Evolutionary conservation across 805 yeast genomes (phyloP), one percentile per base, ranked within the genome.

Genomic region (Yamadazyma akitaensis): DNA sequence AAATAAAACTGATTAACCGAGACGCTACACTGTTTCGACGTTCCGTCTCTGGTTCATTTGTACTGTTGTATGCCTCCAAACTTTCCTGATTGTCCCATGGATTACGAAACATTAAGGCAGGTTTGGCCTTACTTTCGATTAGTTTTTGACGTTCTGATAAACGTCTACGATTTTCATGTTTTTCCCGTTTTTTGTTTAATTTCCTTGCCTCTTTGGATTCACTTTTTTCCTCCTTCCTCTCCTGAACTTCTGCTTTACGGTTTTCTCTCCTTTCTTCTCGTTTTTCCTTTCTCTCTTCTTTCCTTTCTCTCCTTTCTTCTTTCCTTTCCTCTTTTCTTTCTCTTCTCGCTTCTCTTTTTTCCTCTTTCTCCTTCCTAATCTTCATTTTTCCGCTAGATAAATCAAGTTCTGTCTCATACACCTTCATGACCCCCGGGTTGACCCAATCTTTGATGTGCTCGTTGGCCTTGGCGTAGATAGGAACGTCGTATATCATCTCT

Each of bases 381-480:
- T 37, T 43, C 34, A 51, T 32, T 36, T 48, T 43, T 25, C 57
- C 57, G 37, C 46, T 51, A 2, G 40, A 37, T 35, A 48, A 45
- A 37, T 50, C 44, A 16, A 53, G 40, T 40, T 50, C 56, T 11
- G 48, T 56, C 48, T 49, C 53, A 48, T 54, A 56, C 40, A 50
- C 51, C 35, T 52, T 45, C 51, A 45, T 47, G 12, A 52, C 48
- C 5, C 56, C 56, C 2, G 56, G 56, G 33, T 52, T 52, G 11
- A 37, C 43, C 40, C 46, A 52, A 40, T 46, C 51, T 46, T 55
- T 56, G 5, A 63, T 52, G 44, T 62, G 69, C 44, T 61, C 57
- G 51, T 66, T 65, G 18, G 73, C 76, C 26, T 68, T 65, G 16
- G 64, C 58, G 48, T 72, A 72, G 16, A 72, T 70, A 5, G 76